phyloP scores from a whole-genome alignment of 768 basidiomycete species.

The Agrocybe chaxingu region DNA sequence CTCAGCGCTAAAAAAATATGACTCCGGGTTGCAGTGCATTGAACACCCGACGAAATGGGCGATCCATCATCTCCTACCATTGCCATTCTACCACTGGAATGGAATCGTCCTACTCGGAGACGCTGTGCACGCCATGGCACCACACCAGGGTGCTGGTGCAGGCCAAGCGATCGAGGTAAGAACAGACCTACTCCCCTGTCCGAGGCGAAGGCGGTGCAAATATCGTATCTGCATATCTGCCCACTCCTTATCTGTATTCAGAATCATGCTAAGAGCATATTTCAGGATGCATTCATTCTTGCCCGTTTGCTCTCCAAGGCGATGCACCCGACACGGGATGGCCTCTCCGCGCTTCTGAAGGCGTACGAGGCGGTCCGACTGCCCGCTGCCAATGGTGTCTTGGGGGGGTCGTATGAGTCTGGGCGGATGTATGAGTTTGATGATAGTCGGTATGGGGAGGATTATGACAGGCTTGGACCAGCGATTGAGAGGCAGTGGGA shows the following conservation, averaged over 20 bases:
- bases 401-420: constrained; percentile 27
- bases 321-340: constrained; percentile 10
- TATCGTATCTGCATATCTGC: too few species aligned
- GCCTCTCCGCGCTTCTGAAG: constrained; percentile 21
- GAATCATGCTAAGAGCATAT: too few species aligned
- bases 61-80: constrained; percentile 32
- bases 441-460: constrained; percentile 30
- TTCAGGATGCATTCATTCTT: constrained; percentile 45
- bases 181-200: background rate
- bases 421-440: constrained; percentile 35
- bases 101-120: constrained; percentile 45
- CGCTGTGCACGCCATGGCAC: constrained; percentile 48
- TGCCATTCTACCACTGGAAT: constrained; percentile 36
- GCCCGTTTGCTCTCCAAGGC: constrained; percentile 31
- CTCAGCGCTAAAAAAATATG: background rate
- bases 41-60: constrained; percentile 40
- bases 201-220: too few species aligned
- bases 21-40: constrained; percentile 25
- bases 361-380: constrained; percentile 31
- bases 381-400: constrained; percentile 31
- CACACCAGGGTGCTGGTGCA: constrained; percentile 46
- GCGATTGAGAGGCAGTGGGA: constrained; percentile 40
- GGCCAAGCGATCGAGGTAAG: constrained; percentile 49
- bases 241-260: too few species aligned
- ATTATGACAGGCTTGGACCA: constrained; percentile 33